Evolutionary conservation across 2,329 filamentous ascomycete genomes (phyloP), one percentile per base, ranked within the genome.

Genomic region (Ophiostoma himal-ulmi): DNA sequence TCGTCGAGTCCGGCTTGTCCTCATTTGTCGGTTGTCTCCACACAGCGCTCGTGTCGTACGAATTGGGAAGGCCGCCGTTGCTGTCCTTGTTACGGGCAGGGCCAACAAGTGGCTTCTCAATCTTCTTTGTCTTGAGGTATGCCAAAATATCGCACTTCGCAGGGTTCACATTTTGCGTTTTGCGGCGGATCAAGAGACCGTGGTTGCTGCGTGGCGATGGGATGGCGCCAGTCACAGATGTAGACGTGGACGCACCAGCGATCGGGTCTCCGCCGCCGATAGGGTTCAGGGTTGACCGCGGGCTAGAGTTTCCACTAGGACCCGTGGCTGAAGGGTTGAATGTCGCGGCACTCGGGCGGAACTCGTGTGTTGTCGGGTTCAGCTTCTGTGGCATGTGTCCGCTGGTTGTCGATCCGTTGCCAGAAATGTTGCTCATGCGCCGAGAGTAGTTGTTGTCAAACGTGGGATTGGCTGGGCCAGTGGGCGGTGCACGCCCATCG

Each of bases 1-100:
- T 89, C 1, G 85, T 87, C 1, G 87, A 88, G 48, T 88, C 85
- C 0, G 82, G 77, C 75, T 91, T 92, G 74, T 96, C 91, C 73
- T 96, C 91, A 74, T 69, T 37, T 14, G 34, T 10, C 7, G 20
- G 26, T 82, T 34, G 88, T 81, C 72, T 89, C 94, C 95, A 99
- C 0, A 90, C 94, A 0, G 93, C 93, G 13, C 85, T 83, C 1
- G 95, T 98, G 75, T 93, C 90, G 79, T 90, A 97, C 4, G 94
- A 89, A 37, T 91, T 90, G 52, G 91, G 90, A 69, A 97, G 86
- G n/a, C 93, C 93, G 66, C 89, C 90, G 76, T 95, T 96, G 71
- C 88, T 86, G 48, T 88, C 84, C 83, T 89, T 93, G 73, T 91
- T 88, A 75, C 84, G 83, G 34, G 81, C 84, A 13, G 14, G 13